phyloP scores from a whole-genome alignment of 345 rosid species.

The Populus nigra region DNA sequence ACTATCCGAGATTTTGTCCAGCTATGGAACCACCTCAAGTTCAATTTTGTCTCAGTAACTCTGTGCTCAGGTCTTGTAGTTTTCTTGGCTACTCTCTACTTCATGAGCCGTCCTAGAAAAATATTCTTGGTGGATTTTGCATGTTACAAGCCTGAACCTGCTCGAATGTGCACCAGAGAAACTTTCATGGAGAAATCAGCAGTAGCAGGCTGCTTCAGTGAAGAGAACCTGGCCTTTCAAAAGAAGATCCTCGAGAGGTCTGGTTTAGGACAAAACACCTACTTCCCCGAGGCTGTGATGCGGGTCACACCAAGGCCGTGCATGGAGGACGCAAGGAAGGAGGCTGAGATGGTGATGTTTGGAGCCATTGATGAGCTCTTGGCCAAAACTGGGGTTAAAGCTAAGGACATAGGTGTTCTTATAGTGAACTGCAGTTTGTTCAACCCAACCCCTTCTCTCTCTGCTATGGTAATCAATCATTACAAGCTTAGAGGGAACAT shows the following conservation, averaged over 20 bases:
- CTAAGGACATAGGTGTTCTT: slow-evolving; percentile 59
- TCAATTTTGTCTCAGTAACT: slow-evolving; percentile 48
- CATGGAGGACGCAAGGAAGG: slow-evolving; percentile 63
- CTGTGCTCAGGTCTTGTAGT: slow-evolving; percentile 39
- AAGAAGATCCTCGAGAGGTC: slow-evolving; percentile 80
- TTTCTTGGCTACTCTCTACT: slow-evolving; percentile 57
- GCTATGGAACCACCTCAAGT: slow-evolving; percentile 52
- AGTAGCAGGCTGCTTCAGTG: slow-evolving; percentile 41
- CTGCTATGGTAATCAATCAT: slow-evolving; percentile 63
- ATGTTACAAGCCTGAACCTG: slow-evolving; percentile 53
- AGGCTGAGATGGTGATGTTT: slow-evolving; percentile 65
- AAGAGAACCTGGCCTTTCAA: slow-evolving; percentile 68
- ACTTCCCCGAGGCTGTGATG: slow-evolving; percentile 68
- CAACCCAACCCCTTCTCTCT: slow-evolving; percentile 63
- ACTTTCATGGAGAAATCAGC: slow-evolving; percentile 44
- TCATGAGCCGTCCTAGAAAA: slow-evolving; percentile 62
- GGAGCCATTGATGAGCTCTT: slow-evolving; percentile 59
- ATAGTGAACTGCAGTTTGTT: slow-evolving; percentile 69
- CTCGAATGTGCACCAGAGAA: slow-evolving; percentile 43
- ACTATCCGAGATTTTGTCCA: slow-evolving; percentile 34
- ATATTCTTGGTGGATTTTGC: slow-evolving; percentile 67
- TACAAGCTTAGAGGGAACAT: slow-evolving; percentile 73
- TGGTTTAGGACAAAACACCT: slow-evolving; percentile 73
- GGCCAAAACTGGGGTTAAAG: slow-evolving; percentile 56
- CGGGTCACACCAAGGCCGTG: slow-evolving; percentile 50